Conservation (phyloP, 75 land plant genomes). For the Pseudotsuga menziesii region DNA sequence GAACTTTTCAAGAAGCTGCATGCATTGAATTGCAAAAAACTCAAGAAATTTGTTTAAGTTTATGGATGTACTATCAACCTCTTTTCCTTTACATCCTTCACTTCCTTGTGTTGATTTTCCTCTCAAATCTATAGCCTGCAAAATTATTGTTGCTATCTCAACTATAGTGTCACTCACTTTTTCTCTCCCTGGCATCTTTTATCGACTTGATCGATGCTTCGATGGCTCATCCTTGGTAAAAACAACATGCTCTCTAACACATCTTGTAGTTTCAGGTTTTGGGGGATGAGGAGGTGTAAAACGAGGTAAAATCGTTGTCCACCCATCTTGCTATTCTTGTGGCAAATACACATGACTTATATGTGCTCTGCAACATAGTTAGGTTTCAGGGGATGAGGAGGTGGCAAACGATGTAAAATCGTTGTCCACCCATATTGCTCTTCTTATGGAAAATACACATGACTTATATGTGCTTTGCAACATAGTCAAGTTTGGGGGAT, state of each 20-base stretch:
- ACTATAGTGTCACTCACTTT: background rate
- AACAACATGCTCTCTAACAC: constrained; percentile 41
- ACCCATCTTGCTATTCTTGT: background rate
- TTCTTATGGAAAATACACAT: constrained; percentile 19
- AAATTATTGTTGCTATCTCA: background rate
- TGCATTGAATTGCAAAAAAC: constrained; percentile 42
- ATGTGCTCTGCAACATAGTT: constrained; percentile 12
- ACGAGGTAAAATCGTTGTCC: constrained; percentile 25
- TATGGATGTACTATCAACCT: constrained; percentile 15
- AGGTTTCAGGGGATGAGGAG: constrained; percentile 25
- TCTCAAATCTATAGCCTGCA: background rate
- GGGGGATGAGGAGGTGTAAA: constrained; percentile 30
- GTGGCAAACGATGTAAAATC: constrained; percentile 28
- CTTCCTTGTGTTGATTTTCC: constrained; percentile 3
- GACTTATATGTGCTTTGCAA: constrained; percentile 19
- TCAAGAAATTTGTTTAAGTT: constrained; percentile 54
- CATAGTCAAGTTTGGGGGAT: constrained; percentile 10
- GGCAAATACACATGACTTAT: constrained; percentile 24
- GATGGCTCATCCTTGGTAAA: constrained; percentile 78
- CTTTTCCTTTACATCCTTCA: background rate
- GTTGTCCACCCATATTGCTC: constrained; percentile 11
- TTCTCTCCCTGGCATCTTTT: background rate
- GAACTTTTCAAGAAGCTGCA: constrained; percentile 41
- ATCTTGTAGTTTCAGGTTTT: constrained; percentile 22
- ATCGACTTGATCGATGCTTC: constrained; percentile 10